Evolutionary conservation across 768 basidiomycete genomes (phyloP), one percentile per base, ranked within the genome.

Genomic region (Butyriboletus loyo): DNA sequence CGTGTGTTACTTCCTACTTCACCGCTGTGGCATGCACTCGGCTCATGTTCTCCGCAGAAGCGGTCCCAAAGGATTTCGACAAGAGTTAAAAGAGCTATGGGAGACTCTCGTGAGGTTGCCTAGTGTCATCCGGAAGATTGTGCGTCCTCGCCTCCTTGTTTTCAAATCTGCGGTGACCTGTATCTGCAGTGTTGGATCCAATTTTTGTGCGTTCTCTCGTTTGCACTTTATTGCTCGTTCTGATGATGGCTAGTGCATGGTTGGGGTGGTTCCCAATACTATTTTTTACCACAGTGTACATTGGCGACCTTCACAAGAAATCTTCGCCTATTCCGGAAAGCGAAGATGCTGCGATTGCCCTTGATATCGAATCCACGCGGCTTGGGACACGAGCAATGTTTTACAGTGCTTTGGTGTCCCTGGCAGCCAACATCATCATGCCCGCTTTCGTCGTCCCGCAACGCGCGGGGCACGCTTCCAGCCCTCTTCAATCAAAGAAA

Each of bases 221-320:
- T 43, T 19, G 10, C 10, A 8, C 13, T n/a, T 27, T 39, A 9
- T 19, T 32, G 58, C 49, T 38, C 25, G 38, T 10, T 21, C 31
- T 57, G 17, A 62, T 21, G 5, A n/a, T 40, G 17, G 15, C 11
- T 50, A 92, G 90, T 54, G 80, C 84, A 13, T 95, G 85, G 85
- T 77, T 94, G 53, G 89, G 83, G 8, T 98, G 96, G 96, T 97
- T 96, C 63, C 94, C 95, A 0, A 72, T 93, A 24, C 76, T 96
- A 1, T 94, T 95, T 71, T 95, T 92, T 73, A 87, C 85, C 4
- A 87, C 89, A 1, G 74, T 91, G 24, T 98, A 93, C 71, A 79
- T 97, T 49, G 89, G 90, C 11, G 95, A 96, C 60, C 77, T 96
- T 11, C 84, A 97, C 75, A 88, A 84, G 55, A 75, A 72, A 3